Evolutionary conservation across 2,329 filamentous ascomycete genomes (phyloP), one percentile per base, ranked within the genome.

Genomic region (Metarhizium rileyi): DNA sequence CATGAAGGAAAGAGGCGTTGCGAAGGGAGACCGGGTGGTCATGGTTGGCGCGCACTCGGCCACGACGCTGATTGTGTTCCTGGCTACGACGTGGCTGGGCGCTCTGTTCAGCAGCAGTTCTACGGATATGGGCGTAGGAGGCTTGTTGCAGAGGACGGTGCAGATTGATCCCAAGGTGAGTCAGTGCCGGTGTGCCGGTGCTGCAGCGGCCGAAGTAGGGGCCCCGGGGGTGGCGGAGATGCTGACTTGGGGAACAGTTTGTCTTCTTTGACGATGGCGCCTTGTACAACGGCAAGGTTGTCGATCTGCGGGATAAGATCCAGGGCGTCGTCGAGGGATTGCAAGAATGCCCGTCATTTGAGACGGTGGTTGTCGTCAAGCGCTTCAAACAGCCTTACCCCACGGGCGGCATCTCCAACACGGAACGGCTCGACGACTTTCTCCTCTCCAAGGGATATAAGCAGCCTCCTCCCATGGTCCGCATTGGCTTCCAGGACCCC

Each of bases 241-340:
- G 22, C 38, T 42, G 38, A 42, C 38, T 6, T 7, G 36, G 10
- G 12, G n/a, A n/a, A n/a, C 35, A 78, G 65, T 87, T 80, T 61
- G 73, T 95, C n/a, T 93, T 94, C 61, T 82, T 91, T 60, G 89
- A 95, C 57, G 88, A 93, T 58, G 81, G 75, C 35, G 78, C 87
- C 0, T 68, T 91, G 3, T 94, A 94, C 57, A 91, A 91, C 56
- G 86, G 86, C 43, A 87, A 86, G 64, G 78, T 71, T 1, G 72
- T 86, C 23, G 86, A 93, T 59, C 70, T 94, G 36, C 72, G 84
- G 4, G 66, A 71, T 0, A 93, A 93, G 69, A 91, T 94, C 68
- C 63, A 69, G 1, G 86, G 85, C 0, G 77, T 93, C 73, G 66
- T 84, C 0, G 67, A 74, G 2, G 86, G 86, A 0, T 78, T 93